Base-by-base conservation (phyloP, 768 basidiomycete species). In the Daedalea quercina region DNA sequence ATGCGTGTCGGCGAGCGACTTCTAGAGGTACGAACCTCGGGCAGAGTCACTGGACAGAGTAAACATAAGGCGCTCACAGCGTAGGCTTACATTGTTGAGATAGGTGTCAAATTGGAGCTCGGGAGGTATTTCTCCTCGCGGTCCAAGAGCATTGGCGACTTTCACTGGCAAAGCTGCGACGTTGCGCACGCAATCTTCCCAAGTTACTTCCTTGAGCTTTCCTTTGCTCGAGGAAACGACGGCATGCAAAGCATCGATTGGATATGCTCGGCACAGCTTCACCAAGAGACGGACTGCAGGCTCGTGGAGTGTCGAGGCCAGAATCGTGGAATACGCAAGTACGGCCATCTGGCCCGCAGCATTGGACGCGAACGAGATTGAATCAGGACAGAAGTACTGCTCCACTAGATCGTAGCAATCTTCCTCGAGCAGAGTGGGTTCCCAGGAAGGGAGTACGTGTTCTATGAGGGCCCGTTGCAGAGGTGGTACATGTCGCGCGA, bases 131-230 rank as follows among this genome's bases (percentile, higher is more conserved):
- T 59, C 61, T 25, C 61, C 62, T 44, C 70, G 70, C 20, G 70
- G 72, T 25, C 72, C 77, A 31, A 83, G 65, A 2, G 79, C 77
- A 68, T 97, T 96, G 22, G 87, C 84, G 8, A 87, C 80, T 66
- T 83, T 91, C n/a, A 73, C 72, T 31, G 94, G 92, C 8, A 94
- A 68, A 15, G 80, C 73, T 47, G 84, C 73, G 1, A 84, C 50
- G 53, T 80, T 76, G 28, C 79, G 80, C 22, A 94, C 79, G 57
- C 77, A 81, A 58, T 92, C 86, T 57, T 90, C 87, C 94, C 94
- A 96, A 43, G 63, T 60, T 20, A 77, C 60, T 37, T 64, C 65
- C 53, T 66, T 68, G 46, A 69, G 64, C 6, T 50, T 41, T 20
- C 57, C 53, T 42, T n/a, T 53, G 17, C 57, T 55, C 1, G 67